Evolutionary conservation across 371 early-diverging fungal genomes (phyloP), one percentile per base, ranked within the genome.

Genomic region (Mucor lusitanicus): DNA sequence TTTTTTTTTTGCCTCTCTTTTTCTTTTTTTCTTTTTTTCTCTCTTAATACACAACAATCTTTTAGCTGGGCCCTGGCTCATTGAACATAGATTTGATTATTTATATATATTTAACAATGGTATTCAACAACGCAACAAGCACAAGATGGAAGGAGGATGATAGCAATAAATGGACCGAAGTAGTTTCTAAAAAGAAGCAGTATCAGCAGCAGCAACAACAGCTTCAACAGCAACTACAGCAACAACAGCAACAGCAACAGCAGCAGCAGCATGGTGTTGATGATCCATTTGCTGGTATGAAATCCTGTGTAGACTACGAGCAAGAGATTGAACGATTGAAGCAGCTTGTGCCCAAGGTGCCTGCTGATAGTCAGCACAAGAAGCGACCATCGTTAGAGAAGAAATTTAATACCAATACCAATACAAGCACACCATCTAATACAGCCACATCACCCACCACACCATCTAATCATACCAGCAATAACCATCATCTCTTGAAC

Each of bases 251-350:
- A 13, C 37, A 37, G 12, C 37, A 37, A 46, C 48, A 59, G 44
- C 60, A 50, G 44, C 60, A 50, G 13, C 23, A 27, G 1, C 28
- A 27, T 58, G n/a, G 21, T 37, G 53, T 59, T 3, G 25, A 50
- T 30, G 79, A 82, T 62, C 82, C 82, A 17, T 82, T 82, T 78
- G 79, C 82, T 17, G 82, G 82, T 33, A 82, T 82, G 82, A 82
- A 82, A 9, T 65, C 77, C 0, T 72, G 69, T 32, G 71, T 82
- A 21, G 71, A 79, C 57, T 82, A 82, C 33, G 75, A 82, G 54
- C 69, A 71, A 35, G 82, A 82, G 63, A 82, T 82, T 27, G 82
- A 82, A 64, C 71, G 79, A 40, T 56, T 82, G 21, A 82, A 82
- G 53, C 74, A 78, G 42, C 53, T 83, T 27, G 80, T 83, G 12